phyloP scores from a whole-genome alignment of 2,329 filamentous ascomycete genomes.

The Fusarium pininemorale region DNA sequence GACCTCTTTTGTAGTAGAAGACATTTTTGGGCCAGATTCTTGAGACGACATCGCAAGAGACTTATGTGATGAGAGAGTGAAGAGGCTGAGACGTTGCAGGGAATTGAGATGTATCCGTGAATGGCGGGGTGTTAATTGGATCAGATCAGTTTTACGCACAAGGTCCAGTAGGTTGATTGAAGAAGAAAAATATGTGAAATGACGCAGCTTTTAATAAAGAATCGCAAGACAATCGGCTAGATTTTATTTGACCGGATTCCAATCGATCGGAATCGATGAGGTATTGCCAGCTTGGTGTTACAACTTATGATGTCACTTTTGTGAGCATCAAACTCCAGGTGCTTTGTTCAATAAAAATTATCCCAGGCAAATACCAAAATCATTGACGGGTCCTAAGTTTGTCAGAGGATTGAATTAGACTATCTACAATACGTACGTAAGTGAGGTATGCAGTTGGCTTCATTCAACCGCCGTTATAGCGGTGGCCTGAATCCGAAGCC shows the following conservation, averaged over 20 bases:
- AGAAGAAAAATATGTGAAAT: not conserved
- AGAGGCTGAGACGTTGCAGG: conserved; percentile 1
- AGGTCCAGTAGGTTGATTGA: not conserved
- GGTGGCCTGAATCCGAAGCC: not conserved
- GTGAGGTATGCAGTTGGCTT: not conserved
- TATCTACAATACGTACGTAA: not conserved
- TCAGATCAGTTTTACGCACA: not conserved
- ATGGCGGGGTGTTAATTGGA: not conserved
- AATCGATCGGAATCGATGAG: conserved; percentile 20
- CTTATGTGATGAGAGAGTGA: not conserved
- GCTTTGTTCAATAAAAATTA: not conserved
- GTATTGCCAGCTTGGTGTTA: conserved; percentile 21
- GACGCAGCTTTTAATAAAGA: not conserved
- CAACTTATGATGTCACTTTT: conserved; percentile 34
- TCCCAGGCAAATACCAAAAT: not conserved
- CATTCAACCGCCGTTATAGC: not conserved
- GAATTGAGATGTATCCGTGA: not conserved
- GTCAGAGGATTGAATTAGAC: not conserved
- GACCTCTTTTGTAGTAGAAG: conserved; percentile 76
- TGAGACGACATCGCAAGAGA: conserved; percentile 38
- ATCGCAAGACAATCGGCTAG: not conserved
- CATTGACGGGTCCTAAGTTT: not conserved
- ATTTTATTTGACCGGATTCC: not conserved
- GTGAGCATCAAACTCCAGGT: not conserved
- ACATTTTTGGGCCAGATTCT: conserved; percentile 60